Conservation (phyloP, 1,284 basidiomycete species). For the Schizophyllum commune region DNA sequence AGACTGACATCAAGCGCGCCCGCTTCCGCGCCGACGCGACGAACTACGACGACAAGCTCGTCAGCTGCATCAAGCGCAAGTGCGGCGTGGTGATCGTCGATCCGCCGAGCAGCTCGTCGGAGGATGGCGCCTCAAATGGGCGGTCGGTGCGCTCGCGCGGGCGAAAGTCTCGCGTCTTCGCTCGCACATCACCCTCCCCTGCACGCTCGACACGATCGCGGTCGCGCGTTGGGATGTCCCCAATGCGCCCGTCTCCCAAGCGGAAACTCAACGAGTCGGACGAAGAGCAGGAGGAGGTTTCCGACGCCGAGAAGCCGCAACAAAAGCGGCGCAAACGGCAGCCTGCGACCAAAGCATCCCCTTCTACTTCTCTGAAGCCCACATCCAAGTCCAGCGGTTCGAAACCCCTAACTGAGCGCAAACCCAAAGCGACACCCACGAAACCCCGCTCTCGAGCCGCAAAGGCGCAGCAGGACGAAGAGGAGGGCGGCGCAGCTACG, state of each 20-base stretch:
- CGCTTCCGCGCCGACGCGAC: slow-evolving; percentile 71
- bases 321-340: background rate
- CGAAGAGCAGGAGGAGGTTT: background rate
- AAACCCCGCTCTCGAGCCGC: background rate
- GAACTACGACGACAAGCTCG: slow-evolving; percentile 56
- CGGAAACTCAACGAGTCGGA: background rate
- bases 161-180: background rate
- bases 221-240: background rate
- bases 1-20: slow-evolving; percentile 68
- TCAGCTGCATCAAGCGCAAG: slow-evolving; percentile 44
- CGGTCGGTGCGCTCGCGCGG: slow-evolving; percentile 6
- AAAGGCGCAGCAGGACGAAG: background rate
- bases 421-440: background rate
- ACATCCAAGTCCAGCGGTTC: background rate
- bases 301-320: background rate
- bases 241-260: background rate
- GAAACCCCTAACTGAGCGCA: too few species aligned
- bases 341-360: background rate
- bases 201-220: background rate
- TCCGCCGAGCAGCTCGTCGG: slow-evolving; percentile 7
- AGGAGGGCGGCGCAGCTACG: background rate
- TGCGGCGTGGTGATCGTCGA: slow-evolving; percentile 25
- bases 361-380: background rate
- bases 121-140: slow-evolving; percentile 7
- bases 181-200: background rate